phyloP scores from a whole-genome alignment of 805 yeast species.

The Hagleromyces aurorensis region DNA sequence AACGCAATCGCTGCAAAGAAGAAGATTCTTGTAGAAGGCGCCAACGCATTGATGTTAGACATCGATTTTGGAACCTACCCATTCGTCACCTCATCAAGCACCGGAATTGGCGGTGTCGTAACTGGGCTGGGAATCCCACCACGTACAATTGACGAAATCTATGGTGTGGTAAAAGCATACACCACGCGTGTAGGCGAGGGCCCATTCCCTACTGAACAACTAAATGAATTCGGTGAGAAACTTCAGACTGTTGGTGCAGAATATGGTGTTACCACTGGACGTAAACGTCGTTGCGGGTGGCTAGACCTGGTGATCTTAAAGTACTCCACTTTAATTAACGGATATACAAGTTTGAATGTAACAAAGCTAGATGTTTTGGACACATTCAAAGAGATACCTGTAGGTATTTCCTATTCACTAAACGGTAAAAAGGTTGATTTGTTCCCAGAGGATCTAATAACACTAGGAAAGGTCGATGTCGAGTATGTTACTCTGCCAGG shows the following conservation, averaged over 20 bases:
- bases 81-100: constrained; percentile 88
- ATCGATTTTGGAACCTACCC: constrained; percentile 98
- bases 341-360: constrained; percentile 89
- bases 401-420: constrained; percentile 76
- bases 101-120: constrained; percentile 96
- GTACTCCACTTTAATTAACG: constrained; percentile 86
- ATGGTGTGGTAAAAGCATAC: constrained; percentile 97
- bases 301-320: constrained; percentile 90
- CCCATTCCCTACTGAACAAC: constrained; percentile 97
- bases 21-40: constrained; percentile 93
- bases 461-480: constrained; percentile 84
- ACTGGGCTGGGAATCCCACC: constrained; percentile 99
- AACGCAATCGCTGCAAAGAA: constrained; percentile 67
- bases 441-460: constrained; percentile 88
- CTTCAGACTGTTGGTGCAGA: constrained; percentile 92
- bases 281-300: constrained; percentile 99
- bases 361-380: constrained; percentile 95
- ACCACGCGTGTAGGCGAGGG: constrained; percentile 99
- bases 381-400: constrained; percentile 77
- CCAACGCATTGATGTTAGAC: constrained; percentile 96
- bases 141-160: constrained; percentile 62
- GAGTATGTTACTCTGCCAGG: constrained; percentile 89
- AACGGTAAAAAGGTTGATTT: constrained; percentile 67
- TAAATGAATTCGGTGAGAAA: constrained; percentile 77
- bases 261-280: constrained; percentile 96